These are phyloP conservation scores for Blastomyces silverae DNA, from an alignment of 2,329 filamentous ascomycete genomes.

Conservation along the genomic window DNA sequence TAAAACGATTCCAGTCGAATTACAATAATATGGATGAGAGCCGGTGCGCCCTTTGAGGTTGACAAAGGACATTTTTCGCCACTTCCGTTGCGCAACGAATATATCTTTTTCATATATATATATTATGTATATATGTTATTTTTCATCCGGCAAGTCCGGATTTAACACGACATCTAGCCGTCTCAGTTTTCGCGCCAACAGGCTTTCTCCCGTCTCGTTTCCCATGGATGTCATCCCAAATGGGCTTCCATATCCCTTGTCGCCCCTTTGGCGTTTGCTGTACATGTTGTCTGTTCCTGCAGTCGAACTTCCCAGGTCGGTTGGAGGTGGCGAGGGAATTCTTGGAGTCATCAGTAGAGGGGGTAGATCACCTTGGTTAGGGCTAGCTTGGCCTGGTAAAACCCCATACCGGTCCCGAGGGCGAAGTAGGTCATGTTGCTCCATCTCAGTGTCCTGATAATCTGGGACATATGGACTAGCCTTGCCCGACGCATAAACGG, in stretches of 20 bases:
- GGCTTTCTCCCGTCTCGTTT: conserved; percentile 52
- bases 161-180: conserved; percentile 47
- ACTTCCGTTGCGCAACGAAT: not conserved
- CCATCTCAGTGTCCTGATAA: not conserved
- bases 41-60: not conserved
- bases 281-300: conserved; percentile 45
- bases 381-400: not conserved
- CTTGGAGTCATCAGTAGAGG: conserved; percentile 13
- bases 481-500: conserved; percentile 19
- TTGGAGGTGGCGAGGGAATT: conserved; percentile 12
- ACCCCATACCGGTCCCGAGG: not conserved
- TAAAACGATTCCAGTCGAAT: conserved; percentile 1
- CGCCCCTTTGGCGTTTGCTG: conserved; percentile 61
- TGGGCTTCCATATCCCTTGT: conserved; percentile 55
- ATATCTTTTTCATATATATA: not conserved
- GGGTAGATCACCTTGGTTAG: not conserved
- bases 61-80: not conserved
- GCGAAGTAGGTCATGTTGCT: not conserved
- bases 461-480: not conserved
- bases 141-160: not conserved
- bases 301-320: not conserved
- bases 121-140: not conserved
- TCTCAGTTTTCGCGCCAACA: conserved; percentile 63
- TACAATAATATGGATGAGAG: not conserved
- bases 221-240: conserved; percentile 38